These are phyloP conservation scores for Vanderwaltozyma polyspora DNA, from an alignment of 805 yeast genomes.

Conservation along the genomic window DNA sequence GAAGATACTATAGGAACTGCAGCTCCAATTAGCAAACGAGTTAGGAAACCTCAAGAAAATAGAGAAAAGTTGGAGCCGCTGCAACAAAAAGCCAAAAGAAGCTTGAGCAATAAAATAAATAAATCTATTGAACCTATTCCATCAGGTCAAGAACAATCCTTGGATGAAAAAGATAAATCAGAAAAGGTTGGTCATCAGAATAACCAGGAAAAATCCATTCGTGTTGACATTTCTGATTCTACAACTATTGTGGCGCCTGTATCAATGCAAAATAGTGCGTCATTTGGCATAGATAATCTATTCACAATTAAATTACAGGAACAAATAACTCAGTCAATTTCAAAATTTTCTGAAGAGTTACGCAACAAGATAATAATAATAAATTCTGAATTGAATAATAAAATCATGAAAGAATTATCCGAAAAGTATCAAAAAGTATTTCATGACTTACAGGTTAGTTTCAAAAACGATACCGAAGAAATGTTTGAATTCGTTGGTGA, in stretches of 20 bases:
- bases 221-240: conserved; percentile 4
- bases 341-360: conserved; percentile 27
- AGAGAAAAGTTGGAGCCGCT: too few species aligned
- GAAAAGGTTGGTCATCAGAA: background rate
- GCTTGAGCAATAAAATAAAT: too few species aligned
- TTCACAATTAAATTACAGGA: conserved; percentile 29
- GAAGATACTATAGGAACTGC: too few species aligned
- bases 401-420: conserved; percentile 26
- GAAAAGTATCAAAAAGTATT: conserved; percentile 27
- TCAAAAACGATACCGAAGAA: conserved; percentile 29
- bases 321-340: conserved; percentile 28
- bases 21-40: too few species aligned
- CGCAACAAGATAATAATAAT: conserved; percentile 27
- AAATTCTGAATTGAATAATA: conserved; percentile 29
- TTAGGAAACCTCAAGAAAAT: too few species aligned
- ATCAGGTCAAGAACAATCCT: too few species aligned
- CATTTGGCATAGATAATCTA: conserved; percentile 4
- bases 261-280: background rate
- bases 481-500: conserved; percentile 28
- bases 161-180: too few species aligned
- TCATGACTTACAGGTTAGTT: conserved; percentile 24
- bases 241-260: conserved; percentile 7
- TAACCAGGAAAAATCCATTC: background rate
- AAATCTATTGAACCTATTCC: too few species aligned
- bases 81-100: too few species aligned